A percentile compares a stretch with the other conserved stretches of the same genome.
phyloP scores from a whole-genome alignment of 768 basidiomycete genomes.

The Phaeotremella skinneri region DNA sequence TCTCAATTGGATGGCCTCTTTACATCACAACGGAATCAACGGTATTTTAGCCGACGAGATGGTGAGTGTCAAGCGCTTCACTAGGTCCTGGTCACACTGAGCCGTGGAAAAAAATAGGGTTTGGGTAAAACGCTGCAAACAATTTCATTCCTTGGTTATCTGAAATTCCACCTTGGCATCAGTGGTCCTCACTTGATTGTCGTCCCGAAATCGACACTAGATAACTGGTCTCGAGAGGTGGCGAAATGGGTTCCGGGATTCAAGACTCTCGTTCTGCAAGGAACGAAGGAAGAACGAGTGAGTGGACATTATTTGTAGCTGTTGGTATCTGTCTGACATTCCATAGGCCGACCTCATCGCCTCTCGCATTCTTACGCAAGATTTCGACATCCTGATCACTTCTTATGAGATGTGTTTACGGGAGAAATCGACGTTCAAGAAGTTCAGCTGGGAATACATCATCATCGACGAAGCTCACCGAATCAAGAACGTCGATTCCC shows the following conservation, averaged over 20 bases:
- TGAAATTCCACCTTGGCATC: constrained; percentile 75
- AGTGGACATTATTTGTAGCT: constrained; percentile 20
- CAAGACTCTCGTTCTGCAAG: constrained; percentile 74
- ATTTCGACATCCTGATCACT: constrained; percentile 92
- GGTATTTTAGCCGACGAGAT: constrained; percentile 98
- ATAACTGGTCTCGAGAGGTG: constrained; percentile 96
- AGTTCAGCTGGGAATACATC: constrained; percentile 96
- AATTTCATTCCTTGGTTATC: constrained; percentile 92
- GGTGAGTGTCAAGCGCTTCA: constrained; percentile 54
- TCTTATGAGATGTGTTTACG: constrained; percentile 96
- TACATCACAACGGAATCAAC: constrained; percentile 94
- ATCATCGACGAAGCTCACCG: constrained; percentile 98
- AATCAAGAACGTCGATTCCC: constrained; percentile 97
- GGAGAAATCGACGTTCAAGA: constrained; percentile 86
- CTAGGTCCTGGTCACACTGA: constrained; percentile 2
- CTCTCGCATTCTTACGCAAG: constrained; percentile 72
- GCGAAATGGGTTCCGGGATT: constrained; percentile 86
- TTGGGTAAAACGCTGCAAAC: constrained; percentile 98
- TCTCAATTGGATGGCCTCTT: constrained; percentile 92
- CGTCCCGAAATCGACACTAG: constrained; percentile 96
- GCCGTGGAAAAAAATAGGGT: constrained; percentile 63
- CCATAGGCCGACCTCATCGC: constrained; percentile 67
- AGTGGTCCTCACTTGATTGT: constrained; percentile 88
- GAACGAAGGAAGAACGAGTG: constrained; percentile 81
- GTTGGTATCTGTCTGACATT: background rate